Conservation (phyloP, 169 alveolate genomes). For the Plasmodium vinckei region DNA sequence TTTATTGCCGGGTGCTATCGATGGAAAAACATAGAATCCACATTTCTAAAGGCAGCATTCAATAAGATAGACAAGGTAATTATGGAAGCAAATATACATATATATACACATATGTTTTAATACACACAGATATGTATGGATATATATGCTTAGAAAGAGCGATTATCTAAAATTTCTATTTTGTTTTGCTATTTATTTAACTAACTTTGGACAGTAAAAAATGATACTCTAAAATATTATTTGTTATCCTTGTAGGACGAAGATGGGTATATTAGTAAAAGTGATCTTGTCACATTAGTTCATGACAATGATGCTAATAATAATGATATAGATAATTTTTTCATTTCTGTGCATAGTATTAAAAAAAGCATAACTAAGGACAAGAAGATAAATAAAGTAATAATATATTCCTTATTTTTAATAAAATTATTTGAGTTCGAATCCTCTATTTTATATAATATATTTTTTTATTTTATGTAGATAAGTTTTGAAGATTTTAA, state of each 20-base stretch:
- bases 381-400: conserved; percentile 41
- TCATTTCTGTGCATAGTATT: conserved; percentile 27
- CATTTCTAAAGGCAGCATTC: conserved; percentile 74
- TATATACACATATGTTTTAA: neutral
- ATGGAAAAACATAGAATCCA: conserved; percentile 74
- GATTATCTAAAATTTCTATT: neutral
- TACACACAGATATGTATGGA: too few species aligned
- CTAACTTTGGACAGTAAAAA: neutral
- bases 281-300: conserved; percentile 55
- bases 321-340: conserved; percentile 73
- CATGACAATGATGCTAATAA: conserved; percentile 49
- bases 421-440: too few species aligned
- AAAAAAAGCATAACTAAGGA: conserved; percentile 41
- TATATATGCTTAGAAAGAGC: neutral
- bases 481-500: conserved; percentile 68
- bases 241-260: conserved; percentile 44
- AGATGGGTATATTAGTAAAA: conserved; percentile 74
- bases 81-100: neutral
- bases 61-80: conserved; percentile 75
- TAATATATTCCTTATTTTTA: neutral
- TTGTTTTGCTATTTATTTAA: neutral
- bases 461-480: conserved; percentile 1
- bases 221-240: neutral
- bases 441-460: too few species aligned
- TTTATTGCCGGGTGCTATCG: conserved; percentile 74